These are phyloP conservation scores for Haplographium delicatum DNA, from an alignment of 495 filamentous ascomycete genomes.

Conservation along the genomic window DNA sequence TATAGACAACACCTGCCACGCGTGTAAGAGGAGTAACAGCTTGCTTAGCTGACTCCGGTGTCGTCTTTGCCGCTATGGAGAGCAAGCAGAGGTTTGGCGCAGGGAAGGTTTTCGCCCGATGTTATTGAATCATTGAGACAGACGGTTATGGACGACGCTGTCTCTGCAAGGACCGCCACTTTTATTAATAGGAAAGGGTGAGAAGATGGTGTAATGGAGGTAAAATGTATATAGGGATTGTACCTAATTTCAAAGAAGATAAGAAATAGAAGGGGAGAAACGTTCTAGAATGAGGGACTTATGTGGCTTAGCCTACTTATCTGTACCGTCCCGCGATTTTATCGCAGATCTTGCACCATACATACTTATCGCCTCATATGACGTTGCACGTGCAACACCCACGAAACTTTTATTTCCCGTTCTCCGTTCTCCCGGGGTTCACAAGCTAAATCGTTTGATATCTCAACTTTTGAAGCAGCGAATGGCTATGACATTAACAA, in stretches of 20 bases:
- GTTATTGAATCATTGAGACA: slow-evolving; percentile 45
- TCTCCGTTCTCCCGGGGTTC: too few relatives aligned
- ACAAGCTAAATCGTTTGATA: too few relatives aligned
- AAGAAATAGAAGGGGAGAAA: too few relatives aligned
- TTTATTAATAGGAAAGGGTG: neutral
- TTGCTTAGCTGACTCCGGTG: slow-evolving; percentile 32
- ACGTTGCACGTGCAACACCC: too few relatives aligned
- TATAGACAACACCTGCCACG: neutral
- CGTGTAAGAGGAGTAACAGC: neutral
- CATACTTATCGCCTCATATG: too few relatives aligned
- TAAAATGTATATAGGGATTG: neutral
- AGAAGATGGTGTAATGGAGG: neutral
- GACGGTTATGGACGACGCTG: neutral
- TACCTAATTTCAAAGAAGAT: neutral
- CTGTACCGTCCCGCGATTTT: too few relatives aligned
- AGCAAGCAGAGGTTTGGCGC: slow-evolving; percentile 25
- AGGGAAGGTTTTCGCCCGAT: slow-evolving; percentile 22
- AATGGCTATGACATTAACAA: too few relatives aligned
- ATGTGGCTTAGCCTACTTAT: too few relatives aligned
- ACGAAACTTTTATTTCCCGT: too few relatives aligned
- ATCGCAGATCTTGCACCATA: too few relatives aligned
- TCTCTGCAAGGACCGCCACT: slow-evolving; percentile 16
- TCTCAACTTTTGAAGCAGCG: too few relatives aligned
- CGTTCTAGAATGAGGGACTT: too few relatives aligned
- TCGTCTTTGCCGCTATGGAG: slow-evolving; percentile 29